These are phyloP conservation scores for Calonectria naviculata DNA, from an alignment of 2,329 filamentous ascomycete species.

Conservation along the genomic window DNA sequence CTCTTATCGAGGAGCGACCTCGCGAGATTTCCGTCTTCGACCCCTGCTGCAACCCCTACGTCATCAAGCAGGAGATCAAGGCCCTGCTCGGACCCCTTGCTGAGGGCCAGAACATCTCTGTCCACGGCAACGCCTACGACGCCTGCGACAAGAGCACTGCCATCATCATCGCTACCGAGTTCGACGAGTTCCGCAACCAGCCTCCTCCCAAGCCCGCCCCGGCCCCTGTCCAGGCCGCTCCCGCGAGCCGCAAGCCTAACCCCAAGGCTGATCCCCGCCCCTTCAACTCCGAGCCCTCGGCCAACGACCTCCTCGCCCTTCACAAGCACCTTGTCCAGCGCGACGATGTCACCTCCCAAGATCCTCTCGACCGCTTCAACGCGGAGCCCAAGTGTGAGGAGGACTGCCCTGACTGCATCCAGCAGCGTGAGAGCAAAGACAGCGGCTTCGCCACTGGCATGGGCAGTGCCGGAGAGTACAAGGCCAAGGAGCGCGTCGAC, in stretches of 20 bases:
- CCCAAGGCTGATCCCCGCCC: slow-evolving; percentile 59
- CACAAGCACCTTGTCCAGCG: slow-evolving; percentile 58
- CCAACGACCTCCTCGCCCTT: slow-evolving; percentile 59
- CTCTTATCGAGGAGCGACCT: slow-evolving; percentile 72
- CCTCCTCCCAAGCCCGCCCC: slow-evolving; percentile 46
- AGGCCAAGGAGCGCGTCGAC: slow-evolving; percentile 60
- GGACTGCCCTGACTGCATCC: slow-evolving; percentile 62
- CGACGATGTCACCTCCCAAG: slow-evolving; percentile 43
- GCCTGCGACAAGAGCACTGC: slow-evolving; percentile 62
- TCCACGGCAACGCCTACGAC: slow-evolving; percentile 61
- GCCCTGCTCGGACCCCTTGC: slow-evolving; percentile 51
- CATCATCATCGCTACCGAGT: slow-evolving; percentile 66
- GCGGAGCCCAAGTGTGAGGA: slow-evolving; percentile 56
- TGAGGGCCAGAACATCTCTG: slow-evolving; percentile 56
- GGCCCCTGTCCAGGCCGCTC: slow-evolving; percentile 34
- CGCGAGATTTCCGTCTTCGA: slow-evolving; percentile 76
- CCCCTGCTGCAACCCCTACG: slow-evolving; percentile 66
- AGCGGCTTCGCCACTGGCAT: slow-evolving; percentile 55
- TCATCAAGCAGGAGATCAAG: slow-evolving; percentile 63
- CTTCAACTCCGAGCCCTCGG: slow-evolving; percentile 51
- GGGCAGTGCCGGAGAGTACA: slow-evolving; percentile 57
- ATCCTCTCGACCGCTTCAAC: slow-evolving; percentile 59
- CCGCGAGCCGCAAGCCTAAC: slow-evolving; percentile 51
- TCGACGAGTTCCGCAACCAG: slow-evolving; percentile 64
- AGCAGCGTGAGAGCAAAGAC: slow-evolving; percentile 51